These are phyloP conservation scores for Phytophthora vignae DNA, from an alignment of 352 stramenopile species.

Conservation along the genomic window DNA sequence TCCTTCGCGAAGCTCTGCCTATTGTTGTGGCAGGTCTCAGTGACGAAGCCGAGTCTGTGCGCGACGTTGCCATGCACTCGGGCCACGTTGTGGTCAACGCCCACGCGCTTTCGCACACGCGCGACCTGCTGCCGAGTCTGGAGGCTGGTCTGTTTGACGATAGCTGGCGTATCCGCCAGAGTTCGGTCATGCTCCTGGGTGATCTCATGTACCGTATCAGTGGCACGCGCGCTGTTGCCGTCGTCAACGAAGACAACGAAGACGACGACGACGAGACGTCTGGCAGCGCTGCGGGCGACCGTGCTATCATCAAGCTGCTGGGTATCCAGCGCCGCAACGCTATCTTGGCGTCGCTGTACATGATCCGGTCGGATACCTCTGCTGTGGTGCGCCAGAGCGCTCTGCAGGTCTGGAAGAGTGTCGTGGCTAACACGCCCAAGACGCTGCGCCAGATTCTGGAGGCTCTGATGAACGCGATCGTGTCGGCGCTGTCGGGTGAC, in stretches of 20 bases:
- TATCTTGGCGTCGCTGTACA: constrained; percentile 98
- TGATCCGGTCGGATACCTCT: constrained; percentile 97
- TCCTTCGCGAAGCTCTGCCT: constrained; percentile 95
- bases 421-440: constrained; percentile 97
- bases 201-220: constrained; percentile 98
- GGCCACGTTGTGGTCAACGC: constrained; percentile 98
- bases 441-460: constrained; percentile 98
- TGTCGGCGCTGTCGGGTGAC: constrained; percentile 94
- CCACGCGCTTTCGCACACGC: constrained; percentile 96
- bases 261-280: constrained; percentile 88
- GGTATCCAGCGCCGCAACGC: constrained; percentile 95
- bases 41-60: constrained; percentile 98
- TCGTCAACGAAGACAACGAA: constrained; percentile 49
- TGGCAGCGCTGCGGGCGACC: constrained; percentile 83
- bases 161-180: constrained; percentile 99
- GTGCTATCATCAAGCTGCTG: constrained; percentile 91
- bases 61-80: constrained; percentile 97
- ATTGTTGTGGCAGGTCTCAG: constrained; percentile 97
- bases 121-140: constrained; percentile 97
- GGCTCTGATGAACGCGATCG: constrained; percentile 96
- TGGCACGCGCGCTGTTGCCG: constrained; percentile 92
- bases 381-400: constrained; percentile 97
- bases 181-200: constrained; percentile 96
- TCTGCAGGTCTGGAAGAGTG: constrained; percentile 99
- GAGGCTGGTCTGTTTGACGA: constrained; percentile 97